phyloP scores from a whole-genome alignment of 768 basidiomycete species.

The Phaffia tasmanica region DNA sequence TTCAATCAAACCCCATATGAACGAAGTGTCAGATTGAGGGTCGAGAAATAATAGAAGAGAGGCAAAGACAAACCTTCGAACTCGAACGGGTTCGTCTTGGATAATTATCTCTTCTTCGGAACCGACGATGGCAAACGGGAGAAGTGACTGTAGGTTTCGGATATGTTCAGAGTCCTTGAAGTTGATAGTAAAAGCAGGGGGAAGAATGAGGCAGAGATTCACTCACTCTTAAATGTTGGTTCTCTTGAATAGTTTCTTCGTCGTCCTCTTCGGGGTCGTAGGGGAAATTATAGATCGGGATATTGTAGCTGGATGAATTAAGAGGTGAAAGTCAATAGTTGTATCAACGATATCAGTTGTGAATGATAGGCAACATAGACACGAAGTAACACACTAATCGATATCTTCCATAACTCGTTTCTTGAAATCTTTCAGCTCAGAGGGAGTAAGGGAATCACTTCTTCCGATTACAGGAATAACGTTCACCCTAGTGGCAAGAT shows the following conservation, averaged over 20 bases:
- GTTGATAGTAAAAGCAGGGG: neutral
- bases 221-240: conserved; percentile 80
- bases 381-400: conserved; percentile 87
- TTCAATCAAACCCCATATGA: neutral
- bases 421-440: conserved; percentile 89
- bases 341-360: neutral
- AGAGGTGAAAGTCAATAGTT: neutral
- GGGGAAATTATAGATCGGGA: conserved; percentile 98
- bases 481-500: conserved; percentile 92
- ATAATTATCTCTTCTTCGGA: conserved; percentile 94
- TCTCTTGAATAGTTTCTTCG: conserved; percentile 95
- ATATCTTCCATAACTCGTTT: conserved; percentile 99
- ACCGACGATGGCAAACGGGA: conserved; percentile 95
- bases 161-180: neutral
- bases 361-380: conserved; percentile 61
- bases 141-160: conserved; percentile 51
- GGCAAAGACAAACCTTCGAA: conserved; percentile 43
- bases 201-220: conserved; percentile 1
- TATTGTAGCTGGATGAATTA: conserved; percentile 36
- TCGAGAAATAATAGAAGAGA: neutral
- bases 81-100: conserved; percentile 80
- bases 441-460: conserved; percentile 86
- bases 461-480: conserved; percentile 97
- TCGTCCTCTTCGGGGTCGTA: conserved; percentile 99
- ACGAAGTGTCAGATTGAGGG: neutral